Conservation (phyloP, 108 stramenopile genomes). For the Stephanodiscus minutulus region DNA sequence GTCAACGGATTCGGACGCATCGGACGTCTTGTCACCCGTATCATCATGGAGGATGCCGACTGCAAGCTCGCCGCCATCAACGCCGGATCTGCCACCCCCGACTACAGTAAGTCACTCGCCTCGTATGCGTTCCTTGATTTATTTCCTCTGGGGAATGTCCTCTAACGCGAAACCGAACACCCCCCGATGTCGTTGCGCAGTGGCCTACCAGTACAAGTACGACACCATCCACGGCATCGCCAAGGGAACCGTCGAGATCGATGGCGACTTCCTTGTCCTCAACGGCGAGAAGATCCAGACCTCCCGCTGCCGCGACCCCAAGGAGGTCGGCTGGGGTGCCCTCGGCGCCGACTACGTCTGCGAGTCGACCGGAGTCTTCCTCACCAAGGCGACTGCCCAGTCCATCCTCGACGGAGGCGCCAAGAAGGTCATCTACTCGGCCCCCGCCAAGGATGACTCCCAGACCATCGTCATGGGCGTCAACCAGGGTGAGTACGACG, state of each 20-base stretch:
- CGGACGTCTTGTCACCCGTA: conserved; percentile 98
- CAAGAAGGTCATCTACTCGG: conserved; percentile 99
- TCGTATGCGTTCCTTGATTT: no score
- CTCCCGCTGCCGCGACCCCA: conserved; percentile 93
- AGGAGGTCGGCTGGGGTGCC: conserved; percentile 93
- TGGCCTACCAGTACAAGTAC: conserved; percentile 99
- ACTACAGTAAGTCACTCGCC: conserved; percentile 64
- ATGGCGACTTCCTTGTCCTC: conserved; percentile 95
- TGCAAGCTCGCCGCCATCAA: conserved; percentile 91
- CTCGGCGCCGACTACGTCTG: conserved; percentile 97
- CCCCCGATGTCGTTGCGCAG: conserved; percentile 30
- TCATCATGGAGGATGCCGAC: conserved; percentile 91
- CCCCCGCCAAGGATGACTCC: conserved; percentile 99
- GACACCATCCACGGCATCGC: conserved; percentile 98
- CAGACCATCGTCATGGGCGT: conserved; percentile 99
- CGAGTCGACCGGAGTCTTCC: conserved; percentile 99
- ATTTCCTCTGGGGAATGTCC: no score
- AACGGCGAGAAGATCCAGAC: conserved; percentile 93
- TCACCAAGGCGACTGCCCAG: conserved; percentile 92
- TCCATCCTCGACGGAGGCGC: conserved; percentile 96
- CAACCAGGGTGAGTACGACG: conserved; percentile 92
- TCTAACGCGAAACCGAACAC: conserved; percentile 15
- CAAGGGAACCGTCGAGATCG: conserved; percentile 94
- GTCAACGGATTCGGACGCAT: conserved; percentile 99
- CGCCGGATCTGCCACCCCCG: conserved; percentile 94